Evolutionary conservation across 805 yeast species (phyloP).

Genomic region (Candida adriatica): DNA sequence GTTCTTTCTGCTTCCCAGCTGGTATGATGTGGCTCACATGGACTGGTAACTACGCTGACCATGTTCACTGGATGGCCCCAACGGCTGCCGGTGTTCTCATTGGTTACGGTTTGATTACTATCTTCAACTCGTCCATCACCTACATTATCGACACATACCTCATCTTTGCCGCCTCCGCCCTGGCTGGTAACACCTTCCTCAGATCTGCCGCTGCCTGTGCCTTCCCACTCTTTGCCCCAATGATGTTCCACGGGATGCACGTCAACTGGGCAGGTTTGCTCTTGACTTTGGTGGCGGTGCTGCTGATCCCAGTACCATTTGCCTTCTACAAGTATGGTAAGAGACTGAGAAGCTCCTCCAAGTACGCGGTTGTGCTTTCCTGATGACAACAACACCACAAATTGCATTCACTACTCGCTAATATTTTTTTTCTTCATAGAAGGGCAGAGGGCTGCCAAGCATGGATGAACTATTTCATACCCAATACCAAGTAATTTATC

Average conservation of each 20-base stretch:
- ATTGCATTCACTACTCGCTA: no score
- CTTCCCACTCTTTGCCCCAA: conserved; percentile 65
- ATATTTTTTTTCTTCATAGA: no score
- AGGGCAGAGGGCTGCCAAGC: no score
- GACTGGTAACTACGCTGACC: conserved; percentile 70
- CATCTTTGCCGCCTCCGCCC: conserved; percentile 69
- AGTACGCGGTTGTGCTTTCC: conserved; percentile 40
- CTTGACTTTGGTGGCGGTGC: conserved; percentile 53
- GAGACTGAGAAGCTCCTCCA: conserved; percentile 47
- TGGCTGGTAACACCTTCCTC: conserved; percentile 66
- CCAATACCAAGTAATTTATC: no score
- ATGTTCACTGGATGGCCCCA: conserved; percentile 80
- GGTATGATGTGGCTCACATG: conserved; percentile 86
- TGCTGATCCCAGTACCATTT: conserved; percentile 62
- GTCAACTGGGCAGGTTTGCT: conserved; percentile 75
- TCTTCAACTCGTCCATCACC: conserved; percentile 64
- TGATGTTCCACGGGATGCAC: conserved; percentile 64
- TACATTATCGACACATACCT: conserved; percentile 69
- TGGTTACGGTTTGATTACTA: conserved; percentile 61
- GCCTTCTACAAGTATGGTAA: conserved; percentile 56
- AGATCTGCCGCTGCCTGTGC: conserved; percentile 65
- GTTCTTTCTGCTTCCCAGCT: conserved; percentile 63
- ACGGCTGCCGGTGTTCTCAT: conserved; percentile 55
- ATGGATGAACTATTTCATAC: no score
- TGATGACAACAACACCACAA: no score